Evolutionary conservation across 768 basidiomycete genomes (phyloP).

Genomic region (Strobilomyces dryophilus): DNA sequence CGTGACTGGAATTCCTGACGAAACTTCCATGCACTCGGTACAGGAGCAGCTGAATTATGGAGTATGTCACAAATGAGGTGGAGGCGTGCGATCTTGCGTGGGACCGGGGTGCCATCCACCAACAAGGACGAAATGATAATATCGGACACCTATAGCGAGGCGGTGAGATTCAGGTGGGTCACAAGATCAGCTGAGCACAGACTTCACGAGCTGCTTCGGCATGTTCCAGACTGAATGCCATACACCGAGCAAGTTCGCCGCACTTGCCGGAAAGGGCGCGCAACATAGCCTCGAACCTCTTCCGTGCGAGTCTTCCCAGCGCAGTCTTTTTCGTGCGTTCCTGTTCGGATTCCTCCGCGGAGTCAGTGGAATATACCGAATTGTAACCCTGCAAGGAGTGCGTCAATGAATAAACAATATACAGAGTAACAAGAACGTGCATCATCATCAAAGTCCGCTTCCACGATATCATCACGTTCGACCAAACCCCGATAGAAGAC

Average conservation of each 20-base stretch:
- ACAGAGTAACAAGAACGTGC: conserved; percentile 33
- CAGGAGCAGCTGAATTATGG: conserved; percentile 90
- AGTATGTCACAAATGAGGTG: conserved; percentile 97
- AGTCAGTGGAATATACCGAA: conserved; percentile 87
- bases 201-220: conserved; percentile 96
- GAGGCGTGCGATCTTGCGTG: conserved; percentile 91
- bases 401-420: conserved; percentile 5
- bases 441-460: conserved; percentile 81
- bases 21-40: conserved; percentile 97
- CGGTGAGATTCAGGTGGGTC: conserved; percentile 1
- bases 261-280: conserved; percentile 80
- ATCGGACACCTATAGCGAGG: conserved; percentile 66
- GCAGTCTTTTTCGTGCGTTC: conserved; percentile 74
- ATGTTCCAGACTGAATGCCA: conserved; percentile 96
- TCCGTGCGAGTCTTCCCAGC: conserved; percentile 75
- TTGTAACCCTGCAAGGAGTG: conserved; percentile 63
- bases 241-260: conserved; percentile 89
- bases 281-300: conserved; percentile 87
- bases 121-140: conserved; percentile 86
- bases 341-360: conserved; percentile 89
- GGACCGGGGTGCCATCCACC: conserved; percentile 93
- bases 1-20: conserved; percentile 90
- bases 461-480: conserved; percentile 48
- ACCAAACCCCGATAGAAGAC: conserved; percentile 68
- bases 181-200: conserved; percentile 8